Conservation (phyloP, 2,329 filamentous ascomycete genomes). For the Beauveria varroae region DNA sequence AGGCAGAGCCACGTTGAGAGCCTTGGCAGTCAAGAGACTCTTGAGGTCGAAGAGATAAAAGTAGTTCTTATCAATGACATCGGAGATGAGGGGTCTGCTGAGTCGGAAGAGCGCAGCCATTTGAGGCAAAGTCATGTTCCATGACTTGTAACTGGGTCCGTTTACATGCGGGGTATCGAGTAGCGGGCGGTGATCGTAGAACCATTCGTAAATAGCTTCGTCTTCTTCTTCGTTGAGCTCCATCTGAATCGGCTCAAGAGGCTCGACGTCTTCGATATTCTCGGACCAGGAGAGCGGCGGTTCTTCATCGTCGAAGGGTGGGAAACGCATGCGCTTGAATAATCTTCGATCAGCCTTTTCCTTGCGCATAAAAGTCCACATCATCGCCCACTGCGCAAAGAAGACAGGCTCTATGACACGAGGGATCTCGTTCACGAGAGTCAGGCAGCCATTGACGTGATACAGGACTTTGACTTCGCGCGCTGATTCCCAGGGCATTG, state of each 20-base stretch:
- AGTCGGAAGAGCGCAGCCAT: conserved; percentile 94
- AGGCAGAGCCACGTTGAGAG: conserved; percentile 94
- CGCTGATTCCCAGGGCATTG: conserved; percentile 97
- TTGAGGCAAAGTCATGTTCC: conserved; percentile 88
- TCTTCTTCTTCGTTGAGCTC: conserved; percentile 94
- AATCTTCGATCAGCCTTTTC: conserved; percentile 94
- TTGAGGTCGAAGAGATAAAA: conserved; percentile 95
- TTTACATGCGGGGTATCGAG: conserved; percentile 91
- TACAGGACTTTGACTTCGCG: conserved; percentile 97
- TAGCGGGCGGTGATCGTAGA: conserved; percentile 90
- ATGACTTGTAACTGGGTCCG: conserved; percentile 90
- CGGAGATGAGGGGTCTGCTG: conserved; percentile 82
- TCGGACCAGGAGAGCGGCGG: conserved; percentile 96
- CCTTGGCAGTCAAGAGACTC: conserved; percentile 92
- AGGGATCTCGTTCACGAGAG: conserved; percentile 91
- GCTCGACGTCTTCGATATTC: conserved; percentile 97
- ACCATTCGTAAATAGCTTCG: conserved; percentile 86
- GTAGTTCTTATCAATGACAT: conserved; percentile 93
- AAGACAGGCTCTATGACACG: conserved; percentile 97
- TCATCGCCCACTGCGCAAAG: conserved; percentile 97
- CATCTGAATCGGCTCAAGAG: conserved; percentile 96
- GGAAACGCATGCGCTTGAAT: conserved; percentile 98
- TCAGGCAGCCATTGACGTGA: conserved; percentile 95
- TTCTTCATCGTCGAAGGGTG: conserved; percentile 97
- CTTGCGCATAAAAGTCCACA: conserved; percentile 98